Conservation (phyloP, 2,329 filamentous ascomycete genomes). For the Arthrobotrys musiformis region DNA sequence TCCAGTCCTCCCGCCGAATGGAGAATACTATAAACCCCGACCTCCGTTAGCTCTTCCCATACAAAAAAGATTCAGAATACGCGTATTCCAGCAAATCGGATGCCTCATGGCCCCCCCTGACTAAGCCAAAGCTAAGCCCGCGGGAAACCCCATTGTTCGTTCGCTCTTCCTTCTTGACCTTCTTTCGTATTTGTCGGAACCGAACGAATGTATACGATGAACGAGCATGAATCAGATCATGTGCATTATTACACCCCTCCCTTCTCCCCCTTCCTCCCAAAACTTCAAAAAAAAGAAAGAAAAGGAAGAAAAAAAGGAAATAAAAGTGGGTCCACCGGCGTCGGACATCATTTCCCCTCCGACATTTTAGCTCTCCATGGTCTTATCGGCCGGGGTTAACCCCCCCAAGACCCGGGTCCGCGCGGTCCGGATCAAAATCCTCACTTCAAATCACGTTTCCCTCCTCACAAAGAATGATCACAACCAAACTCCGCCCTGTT, state of each 20-base stretch:
- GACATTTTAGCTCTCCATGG: not conserved
- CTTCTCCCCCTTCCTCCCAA: no score
- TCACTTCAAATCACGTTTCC: not conserved
- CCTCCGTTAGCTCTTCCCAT: not conserved
- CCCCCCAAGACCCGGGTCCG: slow-evolving; percentile 5
- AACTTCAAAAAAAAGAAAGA: not conserved
- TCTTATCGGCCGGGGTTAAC: slow-evolving; percentile 17
- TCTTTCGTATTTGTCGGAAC: not conserved
- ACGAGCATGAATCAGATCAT: slow-evolving; percentile 13
- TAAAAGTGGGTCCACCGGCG: slow-evolving; percentile 9
- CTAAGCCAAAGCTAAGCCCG: not conserved
- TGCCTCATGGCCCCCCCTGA: not conserved
- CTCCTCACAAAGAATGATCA: no score
- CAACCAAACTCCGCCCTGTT: not conserved
- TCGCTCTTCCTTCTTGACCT: no score
- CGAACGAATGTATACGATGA: not conserved
- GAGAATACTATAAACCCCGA: not conserved
- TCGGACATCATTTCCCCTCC: slow-evolving; percentile 14
- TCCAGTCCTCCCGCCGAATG: not conserved
- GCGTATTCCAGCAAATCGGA: slow-evolving; percentile 18
- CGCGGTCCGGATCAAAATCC: slow-evolving; percentile 26
- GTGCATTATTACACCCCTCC: not conserved
- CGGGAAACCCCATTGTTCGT: not conserved
- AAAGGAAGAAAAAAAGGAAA: not conserved
- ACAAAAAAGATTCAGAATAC: not conserved